phyloP scores from a whole-genome alignment of 2,329 filamentous ascomycete species.

The Cytospora schulzeri region DNA sequence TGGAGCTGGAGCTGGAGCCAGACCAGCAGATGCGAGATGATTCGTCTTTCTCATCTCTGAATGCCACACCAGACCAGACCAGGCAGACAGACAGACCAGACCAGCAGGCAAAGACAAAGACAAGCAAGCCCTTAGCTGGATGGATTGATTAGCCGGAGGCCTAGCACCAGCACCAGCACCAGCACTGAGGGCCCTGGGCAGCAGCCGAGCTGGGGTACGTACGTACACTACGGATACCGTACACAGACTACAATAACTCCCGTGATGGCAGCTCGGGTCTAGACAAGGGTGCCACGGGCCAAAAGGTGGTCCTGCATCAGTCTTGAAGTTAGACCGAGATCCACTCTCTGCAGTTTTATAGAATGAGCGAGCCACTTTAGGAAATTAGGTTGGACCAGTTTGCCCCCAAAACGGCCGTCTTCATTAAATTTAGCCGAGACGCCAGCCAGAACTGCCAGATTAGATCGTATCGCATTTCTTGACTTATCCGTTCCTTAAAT shows the following conservation, averaged over 20 bases:
- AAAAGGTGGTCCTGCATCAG: neutral
- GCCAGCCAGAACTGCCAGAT: neutral
- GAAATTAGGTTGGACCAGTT: conserved; percentile 17
- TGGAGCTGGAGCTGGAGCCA: neutral
- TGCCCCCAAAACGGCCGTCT: conserved; percentile 7
- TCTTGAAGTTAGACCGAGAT: neutral
- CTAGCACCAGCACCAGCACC: too few relatives aligned
- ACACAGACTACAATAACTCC: neutral
- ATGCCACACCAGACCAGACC: too few relatives aligned
- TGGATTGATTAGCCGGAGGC: too few relatives aligned
- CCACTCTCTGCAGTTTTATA: conserved; percentile 12
- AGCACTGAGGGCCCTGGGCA: too few relatives aligned
- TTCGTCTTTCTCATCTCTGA: conserved; percentile 7
- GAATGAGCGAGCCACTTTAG: conserved; percentile 21
- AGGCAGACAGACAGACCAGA: too few relatives aligned
- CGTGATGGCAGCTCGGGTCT: neutral
- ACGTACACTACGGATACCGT: too few relatives aligned
- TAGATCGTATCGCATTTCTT: neutral
- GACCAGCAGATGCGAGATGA: conserved; percentile 10
- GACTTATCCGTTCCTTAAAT: too few relatives aligned
- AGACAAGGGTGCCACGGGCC: neutral
- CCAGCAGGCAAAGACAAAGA: too few relatives aligned
- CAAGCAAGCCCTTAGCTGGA: too few relatives aligned
- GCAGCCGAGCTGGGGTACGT: too few relatives aligned
- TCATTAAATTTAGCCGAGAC: conserved; percentile 12